A percentile compares a stretch with the other conserved stretches of the same genome.
Evolutionary conservation across 257 asterid genomes (phyloP).

Genomic region (Forsythia viridissima): DNA sequence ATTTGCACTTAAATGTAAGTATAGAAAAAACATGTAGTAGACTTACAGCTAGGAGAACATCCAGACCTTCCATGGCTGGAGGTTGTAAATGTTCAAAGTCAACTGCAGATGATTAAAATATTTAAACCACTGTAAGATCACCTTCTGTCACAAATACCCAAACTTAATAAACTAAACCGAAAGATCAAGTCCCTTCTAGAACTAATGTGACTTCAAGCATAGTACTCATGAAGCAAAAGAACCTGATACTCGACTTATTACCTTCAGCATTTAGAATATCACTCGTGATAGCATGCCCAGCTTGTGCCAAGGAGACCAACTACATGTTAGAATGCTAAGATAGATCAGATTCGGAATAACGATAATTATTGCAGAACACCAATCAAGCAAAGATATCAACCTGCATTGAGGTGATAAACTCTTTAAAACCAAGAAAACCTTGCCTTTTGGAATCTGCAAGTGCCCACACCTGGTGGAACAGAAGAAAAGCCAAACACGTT

Average conservation of each 20-base stretch:
- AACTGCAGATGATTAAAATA: constrained; percentile 52
- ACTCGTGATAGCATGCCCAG: constrained; percentile 61
- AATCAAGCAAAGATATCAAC: constrained; percentile 35
- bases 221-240: neutral
- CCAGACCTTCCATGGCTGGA: constrained; percentile 87
- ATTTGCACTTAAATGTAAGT: constrained; percentile 5
- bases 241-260: constrained; percentile 25
- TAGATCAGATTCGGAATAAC: constrained; percentile 28
- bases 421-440: constrained; percentile 92
- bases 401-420: constrained; percentile 87
- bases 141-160: neutral
- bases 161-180: constrained; percentile 1
- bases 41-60: constrained; percentile 75
- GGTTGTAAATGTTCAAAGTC: constrained; percentile 77
- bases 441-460: constrained; percentile 92
- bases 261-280: constrained; percentile 65
- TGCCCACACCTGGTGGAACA: constrained; percentile 76
- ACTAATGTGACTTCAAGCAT: neutral
- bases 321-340: constrained; percentile 30
- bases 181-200: constrained; percentile 6
- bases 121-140: constrained; percentile 23
- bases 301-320: constrained; percentile 86
- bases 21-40: constrained; percentile 6
- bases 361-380: constrained; percentile 16
- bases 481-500: neutral